phyloP scores from a whole-genome alignment of 345 rosid genomes.

The Populus deltoides region DNA sequence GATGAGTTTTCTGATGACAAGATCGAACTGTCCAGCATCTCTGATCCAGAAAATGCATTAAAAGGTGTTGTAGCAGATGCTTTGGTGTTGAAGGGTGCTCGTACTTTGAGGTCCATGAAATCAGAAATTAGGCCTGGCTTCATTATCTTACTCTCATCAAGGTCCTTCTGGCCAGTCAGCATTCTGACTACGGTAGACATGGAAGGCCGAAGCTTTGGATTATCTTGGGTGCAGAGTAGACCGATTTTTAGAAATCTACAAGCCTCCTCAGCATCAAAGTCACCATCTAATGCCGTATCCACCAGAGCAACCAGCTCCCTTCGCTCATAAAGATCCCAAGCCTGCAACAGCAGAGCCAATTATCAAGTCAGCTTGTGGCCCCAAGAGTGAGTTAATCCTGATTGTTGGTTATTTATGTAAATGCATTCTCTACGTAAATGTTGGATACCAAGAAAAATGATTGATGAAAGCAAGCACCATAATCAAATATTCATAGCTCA shows the following conservation, averaged over 20 bases:
- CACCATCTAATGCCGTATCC: slow-evolving; percentile 48
- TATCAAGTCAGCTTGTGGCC: background rate
- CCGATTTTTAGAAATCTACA: slow-evolving; percentile 59
- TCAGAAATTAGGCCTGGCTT: slow-evolving; percentile 76
- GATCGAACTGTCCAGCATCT: slow-evolving; percentile 44
- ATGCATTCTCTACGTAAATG: background rate
- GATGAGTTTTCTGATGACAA: slow-evolving; percentile 47
- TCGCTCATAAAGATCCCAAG: slow-evolving; percentile 77
- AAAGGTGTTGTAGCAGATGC: slow-evolving; percentile 33
- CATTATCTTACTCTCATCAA: slow-evolving; percentile 36
- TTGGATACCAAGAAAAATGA: background rate
- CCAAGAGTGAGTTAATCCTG: background rate
- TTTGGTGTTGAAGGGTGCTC: slow-evolving; percentile 28
- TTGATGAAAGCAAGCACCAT: background rate
- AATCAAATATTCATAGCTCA: background rate
- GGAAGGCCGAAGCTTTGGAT: slow-evolving; percentile 63
- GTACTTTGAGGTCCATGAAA: slow-evolving; percentile 76
- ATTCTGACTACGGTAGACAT: slow-evolving; percentile 65
- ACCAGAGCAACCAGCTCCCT: slow-evolving; percentile 65
- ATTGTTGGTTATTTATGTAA: background rate
- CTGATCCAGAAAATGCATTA: slow-evolving; percentile 41
- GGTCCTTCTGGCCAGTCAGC: slow-evolving; percentile 46
- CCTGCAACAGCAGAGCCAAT: slow-evolving; percentile 43
- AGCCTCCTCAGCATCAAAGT: slow-evolving; percentile 73
- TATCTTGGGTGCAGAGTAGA: slow-evolving; percentile 77